Conservation (phyloP, 108 stramenopile genomes). For the Fistulifera pelliculosa region DNA sequence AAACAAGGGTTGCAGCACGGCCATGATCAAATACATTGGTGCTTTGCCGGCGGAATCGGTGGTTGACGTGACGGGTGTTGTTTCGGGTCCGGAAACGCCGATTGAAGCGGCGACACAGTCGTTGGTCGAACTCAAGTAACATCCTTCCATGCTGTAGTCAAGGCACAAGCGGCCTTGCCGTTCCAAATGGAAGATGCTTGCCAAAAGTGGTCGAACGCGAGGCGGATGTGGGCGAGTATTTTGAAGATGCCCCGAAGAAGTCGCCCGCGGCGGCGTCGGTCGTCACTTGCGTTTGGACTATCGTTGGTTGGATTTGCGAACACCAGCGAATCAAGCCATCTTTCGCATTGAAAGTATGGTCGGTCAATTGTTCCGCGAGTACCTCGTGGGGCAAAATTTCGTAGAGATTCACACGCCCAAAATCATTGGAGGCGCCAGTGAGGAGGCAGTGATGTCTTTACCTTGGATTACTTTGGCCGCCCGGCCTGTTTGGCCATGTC, state of each 20-base stretch:
- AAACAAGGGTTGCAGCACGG: constrained; percentile 37
- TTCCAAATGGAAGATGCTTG: constrained; percentile 98
- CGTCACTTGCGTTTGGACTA: constrained; percentile 91
- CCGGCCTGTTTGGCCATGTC: constrained; percentile 95
- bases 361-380: constrained; percentile 91
- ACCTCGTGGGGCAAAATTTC: constrained; percentile 82
- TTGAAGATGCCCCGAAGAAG: constrained; percentile 57
- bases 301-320: constrained; percentile 96
- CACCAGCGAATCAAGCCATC: constrained; percentile 97
- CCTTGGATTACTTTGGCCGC: constrained; percentile 92
- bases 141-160: constrained; percentile 80
- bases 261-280: constrained; percentile 61
- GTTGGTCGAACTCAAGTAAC: constrained; percentile 87
- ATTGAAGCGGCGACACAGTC: constrained; percentile 89
- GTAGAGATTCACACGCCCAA: constrained; percentile 98
- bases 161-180: constrained; percentile 79
- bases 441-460: constrained; percentile 97
- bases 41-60: constrained; percentile 85
- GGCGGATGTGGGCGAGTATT: constrained; percentile 75
- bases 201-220: constrained; percentile 76
- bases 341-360: constrained; percentile 95
- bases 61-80: constrained; percentile 83
- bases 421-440: constrained; percentile 93
- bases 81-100: constrained; percentile 75
- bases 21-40: constrained; percentile 95